phyloP scores from a whole-genome alignment of 1,284 basidiomycete species.

The Cryptococcus sp. region DNA sequence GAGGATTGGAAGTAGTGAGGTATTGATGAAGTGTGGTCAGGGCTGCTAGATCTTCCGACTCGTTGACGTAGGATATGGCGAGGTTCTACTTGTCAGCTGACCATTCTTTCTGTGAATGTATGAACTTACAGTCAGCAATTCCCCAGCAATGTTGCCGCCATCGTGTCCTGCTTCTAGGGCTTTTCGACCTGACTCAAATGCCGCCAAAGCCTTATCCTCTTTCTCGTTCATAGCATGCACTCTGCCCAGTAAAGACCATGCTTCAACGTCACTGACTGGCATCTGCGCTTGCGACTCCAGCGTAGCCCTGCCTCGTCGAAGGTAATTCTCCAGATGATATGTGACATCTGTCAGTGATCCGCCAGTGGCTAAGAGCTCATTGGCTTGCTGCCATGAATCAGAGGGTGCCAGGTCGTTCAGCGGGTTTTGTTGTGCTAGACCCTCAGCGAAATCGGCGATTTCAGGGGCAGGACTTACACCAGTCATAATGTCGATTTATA shows the following conservation, averaged over 20 bases:
- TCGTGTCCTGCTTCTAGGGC: constrained; percentile 68
- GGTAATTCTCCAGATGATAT: constrained; percentile 79
- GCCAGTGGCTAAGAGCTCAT: constrained; percentile 62
- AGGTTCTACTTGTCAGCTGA: constrained; percentile 61
- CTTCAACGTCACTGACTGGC: constrained; percentile 51
- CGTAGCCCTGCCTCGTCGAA: constrained; percentile 49
- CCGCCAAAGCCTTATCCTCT: constrained; percentile 54
- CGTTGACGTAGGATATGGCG: constrained; percentile 96
- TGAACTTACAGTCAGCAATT: constrained; percentile 70
- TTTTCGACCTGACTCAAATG: constrained; percentile 66
- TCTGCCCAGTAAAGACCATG: constrained; percentile 91
- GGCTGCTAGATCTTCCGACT: constrained; percentile 83
- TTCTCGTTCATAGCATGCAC: constrained; percentile 93
- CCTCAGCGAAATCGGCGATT: neutral
- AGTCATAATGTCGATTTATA: constrained; percentile 62
- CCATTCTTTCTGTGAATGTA: no score
- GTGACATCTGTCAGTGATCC: constrained; percentile 82
- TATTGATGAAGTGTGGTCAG: constrained; percentile 84
- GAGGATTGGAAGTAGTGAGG: constrained; percentile 73
- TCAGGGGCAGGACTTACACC: constrained; percentile 54
- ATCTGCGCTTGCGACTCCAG: constrained; percentile 1
- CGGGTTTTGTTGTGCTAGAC: constrained; percentile 7
- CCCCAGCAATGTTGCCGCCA: constrained; percentile 62
- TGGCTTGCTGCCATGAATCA: constrained; percentile 28
- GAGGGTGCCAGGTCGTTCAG: constrained; percentile 9